Base-by-base conservation (phyloP, 306 rosid genomes). In the Castanospermum australe region DNA sequence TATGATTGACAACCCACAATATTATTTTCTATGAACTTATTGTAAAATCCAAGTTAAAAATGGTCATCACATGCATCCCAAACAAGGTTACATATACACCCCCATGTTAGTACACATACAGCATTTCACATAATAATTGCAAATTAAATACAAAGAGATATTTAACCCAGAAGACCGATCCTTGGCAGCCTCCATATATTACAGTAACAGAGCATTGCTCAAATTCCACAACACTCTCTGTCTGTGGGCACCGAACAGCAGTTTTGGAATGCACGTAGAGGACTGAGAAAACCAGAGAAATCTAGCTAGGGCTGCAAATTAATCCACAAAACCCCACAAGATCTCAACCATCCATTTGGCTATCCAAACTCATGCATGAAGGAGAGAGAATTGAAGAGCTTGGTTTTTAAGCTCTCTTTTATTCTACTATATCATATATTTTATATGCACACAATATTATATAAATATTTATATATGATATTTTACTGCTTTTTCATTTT, bases 261-360 rank as follows among this genome's bases (percentile, higher is more conserved):
- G 70, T 64, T 63, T 36, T 6, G 15, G 35, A n/a, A 30, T 38
- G 72, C 72, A 67, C 50, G 5, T 51, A 68, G 33, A 41, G 55
- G 52, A 33, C 52, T 20, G 12, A 32, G 59, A 62, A 48, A 6
- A 62, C 8, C 25, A 0, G 9, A 15, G 32, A 60, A 30, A 21
- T 32, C 10, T 7, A 75, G 24, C 54, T 11, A 73, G 60, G 67
- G 78, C 28, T 18, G 45, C 3, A 51, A 24, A 35, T n/a, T n/a
- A n/a, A n/a, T 21, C 18, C 57, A 36, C 66, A 17, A 20, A 25
- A 48, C 30, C 75, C 63, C 67, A 45, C 63, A 69, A 60, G 14
- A 75, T 63, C 85, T 47, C 47, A 28, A 24, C 86, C 79, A 30
- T 80, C 77, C 82, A 73, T 78, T 57, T 76, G 83, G 67, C 82